Base-by-base conservation (phyloP, 176 grass and related monocot species). In the Lolium rigidum region DNA sequence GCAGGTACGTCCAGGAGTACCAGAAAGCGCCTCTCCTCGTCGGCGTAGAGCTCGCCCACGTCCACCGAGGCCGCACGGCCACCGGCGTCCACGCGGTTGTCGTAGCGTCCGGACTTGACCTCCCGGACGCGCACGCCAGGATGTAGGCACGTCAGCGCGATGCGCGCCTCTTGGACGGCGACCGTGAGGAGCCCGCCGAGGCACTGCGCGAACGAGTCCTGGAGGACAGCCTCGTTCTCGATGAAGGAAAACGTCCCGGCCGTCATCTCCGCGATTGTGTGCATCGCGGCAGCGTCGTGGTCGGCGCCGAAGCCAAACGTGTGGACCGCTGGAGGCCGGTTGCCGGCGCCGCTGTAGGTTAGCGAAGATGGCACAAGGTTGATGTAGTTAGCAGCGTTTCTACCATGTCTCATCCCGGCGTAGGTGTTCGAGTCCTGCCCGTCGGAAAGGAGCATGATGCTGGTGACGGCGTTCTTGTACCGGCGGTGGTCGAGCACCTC, bases 1-100 rank as follows among this genome's bases (percentile, higher is more conserved):
- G 41, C 55, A 6, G 93, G 91, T 12, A 98, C 80, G 15, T 88
- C 55, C 8, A 98, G 6, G 73, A 90, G 71, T 41, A 98, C 14
- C 50, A 95, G 12, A 84, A 98, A 90, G 41, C 92, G 91, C 82
- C 95, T 92, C 89, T 93, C 93, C 88, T 98, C 95, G 70, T 98
- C 93, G 0, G 93, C 93, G 77, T 95, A 98, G 59, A 95, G 72
- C 83, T 98, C 91, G 51, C 93, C 93, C 7, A 95, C 91, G 50
- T 93, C 71, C 35, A 98, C 82, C 1, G 47, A 87, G 50, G 87
- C 87, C n/a, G 56, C 80, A 6, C 77, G 85, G 16, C 82, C 87
- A 72, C 85, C 79, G 9, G n/a, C 77, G 16, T 66, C 51, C 64
- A 95, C 12, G 84, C 54, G 85, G 18, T 50, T 93, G 15, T 10